Evolutionary conservation across 768 basidiomycete species (phyloP).

Genomic region (Agaricus bisporus): DNA sequence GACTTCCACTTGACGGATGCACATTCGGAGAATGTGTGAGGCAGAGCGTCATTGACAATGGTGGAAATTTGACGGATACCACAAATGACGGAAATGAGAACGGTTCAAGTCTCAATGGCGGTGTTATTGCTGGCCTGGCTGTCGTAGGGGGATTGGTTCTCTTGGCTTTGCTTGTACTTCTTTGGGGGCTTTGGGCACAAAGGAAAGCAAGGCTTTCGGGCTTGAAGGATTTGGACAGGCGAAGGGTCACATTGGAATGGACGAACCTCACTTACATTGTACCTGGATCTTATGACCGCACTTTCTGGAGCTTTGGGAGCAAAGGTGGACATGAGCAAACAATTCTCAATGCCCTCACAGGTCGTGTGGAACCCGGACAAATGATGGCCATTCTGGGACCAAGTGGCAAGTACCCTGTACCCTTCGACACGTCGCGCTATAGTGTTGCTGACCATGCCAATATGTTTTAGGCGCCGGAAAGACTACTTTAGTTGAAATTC

Average conservation of each 20-base stretch:
- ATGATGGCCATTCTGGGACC: constrained; percentile 93
- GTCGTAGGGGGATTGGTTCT: constrained; percentile 68
- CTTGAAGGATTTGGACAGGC: constrained; percentile 31
- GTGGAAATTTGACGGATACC: constrained; percentile 28
- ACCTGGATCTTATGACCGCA: constrained; percentile 18
- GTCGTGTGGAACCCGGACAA: constrained; percentile 69
- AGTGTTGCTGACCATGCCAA: background rate
- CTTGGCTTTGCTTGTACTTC: constrained; percentile 50
- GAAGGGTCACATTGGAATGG: constrained; percentile 68
- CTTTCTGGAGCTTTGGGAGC: constrained; percentile 14
- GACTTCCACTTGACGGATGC: constrained; percentile 71
- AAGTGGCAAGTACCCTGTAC: constrained; percentile 51
- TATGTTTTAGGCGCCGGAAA: constrained; percentile 66
- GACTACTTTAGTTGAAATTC: constrained; percentile 85
- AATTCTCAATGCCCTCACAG: constrained; percentile 66
- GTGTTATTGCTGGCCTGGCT: constrained; percentile 87
- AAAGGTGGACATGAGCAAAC: constrained; percentile 39
- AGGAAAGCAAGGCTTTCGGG: constrained; percentile 49
- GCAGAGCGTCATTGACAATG: constrained; percentile 68
- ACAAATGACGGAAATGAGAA: constrained; percentile 16
- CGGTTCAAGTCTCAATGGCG: constrained; percentile 54
- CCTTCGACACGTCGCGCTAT: background rate
- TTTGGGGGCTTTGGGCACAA: constrained; percentile 58
- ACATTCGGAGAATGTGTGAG: constrained; percentile 85
- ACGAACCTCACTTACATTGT: constrained; percentile 61